Percentiles rank a stretch among this genome's conserved stretches.
phyloP scores from a whole-genome alignment of 208 protist genomes.

The Entamoeba histolytica region DNA sequence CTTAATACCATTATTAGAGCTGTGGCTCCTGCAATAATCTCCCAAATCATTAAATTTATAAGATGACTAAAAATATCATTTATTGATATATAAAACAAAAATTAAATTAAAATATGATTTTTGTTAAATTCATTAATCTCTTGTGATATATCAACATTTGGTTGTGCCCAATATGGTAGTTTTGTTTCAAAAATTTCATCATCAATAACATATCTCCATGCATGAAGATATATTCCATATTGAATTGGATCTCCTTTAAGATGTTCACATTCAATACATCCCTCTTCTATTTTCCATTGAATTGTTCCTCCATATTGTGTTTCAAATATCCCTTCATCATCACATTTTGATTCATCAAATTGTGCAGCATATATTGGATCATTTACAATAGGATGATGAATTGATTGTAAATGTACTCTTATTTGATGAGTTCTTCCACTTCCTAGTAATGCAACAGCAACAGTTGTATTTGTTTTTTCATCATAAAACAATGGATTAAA shows the following conservation, averaged over 20 bases:
- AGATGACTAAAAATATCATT: no score
- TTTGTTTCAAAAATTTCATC: background rate
- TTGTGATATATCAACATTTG: background rate
- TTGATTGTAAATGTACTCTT: no score
- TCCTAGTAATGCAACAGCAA: no score
- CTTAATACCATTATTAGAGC: no score
- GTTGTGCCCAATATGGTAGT: background rate
- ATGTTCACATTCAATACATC: background rate
- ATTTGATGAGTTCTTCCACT: no score
- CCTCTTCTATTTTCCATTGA: background rate
- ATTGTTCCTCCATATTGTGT: background rate
- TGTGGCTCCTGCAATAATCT: no score
- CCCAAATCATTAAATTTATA: no score
- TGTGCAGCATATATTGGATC: no score
- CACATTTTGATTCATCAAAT: background rate
- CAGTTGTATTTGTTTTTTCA: no score
- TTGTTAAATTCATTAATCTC: background rate
- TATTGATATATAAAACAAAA: no score
- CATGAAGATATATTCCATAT: background rate
- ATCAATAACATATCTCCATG: background rate
- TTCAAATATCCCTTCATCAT: background rate
- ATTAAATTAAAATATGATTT: background rate
- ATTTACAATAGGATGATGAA: no score
- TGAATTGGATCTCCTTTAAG: background rate
- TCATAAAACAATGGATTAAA: no score